Evolutionary conservation across 164 flowering plant species (phyloP), one percentile per base, ranked within the genome.

Genomic region (Paratinospora sagittata): DNA sequence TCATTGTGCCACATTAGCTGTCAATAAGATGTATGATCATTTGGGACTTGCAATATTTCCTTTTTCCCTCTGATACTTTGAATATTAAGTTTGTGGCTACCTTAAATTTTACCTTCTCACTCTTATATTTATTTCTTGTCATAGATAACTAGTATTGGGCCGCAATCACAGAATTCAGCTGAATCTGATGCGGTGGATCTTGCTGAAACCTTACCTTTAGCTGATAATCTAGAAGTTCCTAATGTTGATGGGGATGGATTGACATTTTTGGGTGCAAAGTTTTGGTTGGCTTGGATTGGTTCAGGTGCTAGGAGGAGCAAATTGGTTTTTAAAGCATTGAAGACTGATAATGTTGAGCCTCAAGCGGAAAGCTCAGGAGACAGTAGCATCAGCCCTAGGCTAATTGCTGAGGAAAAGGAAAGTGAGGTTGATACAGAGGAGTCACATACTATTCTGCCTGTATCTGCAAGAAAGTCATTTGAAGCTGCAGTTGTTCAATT

Each of bases 121-220:
- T 26, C 68, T 52, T 14, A 5, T 61, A 58, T 68, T 52, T 73
- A 0, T 72, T 70, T 58, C n/a, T 72, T 77, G 21, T n/a, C 78
- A 77, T 79, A 94, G 97, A 91, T 94, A 70, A 88, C 87, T 27
- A 92, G 92, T 81, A 87, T 79, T 80, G 97, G 95, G 64, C 81
- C 89, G 80, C 89, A 91, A 89, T 82, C 86, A 33, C 87, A 72
- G 27, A 79, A 84, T 80, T 83, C 80, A 47, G 68, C 82, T 76
- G 85, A 70, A 41, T 66, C 76, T 70, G 69, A 64, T 67, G 68
- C 52, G 52, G 71, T 68, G 39, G 81, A 84, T 77, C 45, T 49
- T 70, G 69, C 75, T 66, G 80, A 70, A 16, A 68, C 64, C 55
- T 75, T 72, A 69, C 43, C 71, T 71, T 67, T 55, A 33, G 34